Base-by-base conservation (phyloP, 2,329 filamentous ascomycete species). In the Emmonsia crescens region DNA sequence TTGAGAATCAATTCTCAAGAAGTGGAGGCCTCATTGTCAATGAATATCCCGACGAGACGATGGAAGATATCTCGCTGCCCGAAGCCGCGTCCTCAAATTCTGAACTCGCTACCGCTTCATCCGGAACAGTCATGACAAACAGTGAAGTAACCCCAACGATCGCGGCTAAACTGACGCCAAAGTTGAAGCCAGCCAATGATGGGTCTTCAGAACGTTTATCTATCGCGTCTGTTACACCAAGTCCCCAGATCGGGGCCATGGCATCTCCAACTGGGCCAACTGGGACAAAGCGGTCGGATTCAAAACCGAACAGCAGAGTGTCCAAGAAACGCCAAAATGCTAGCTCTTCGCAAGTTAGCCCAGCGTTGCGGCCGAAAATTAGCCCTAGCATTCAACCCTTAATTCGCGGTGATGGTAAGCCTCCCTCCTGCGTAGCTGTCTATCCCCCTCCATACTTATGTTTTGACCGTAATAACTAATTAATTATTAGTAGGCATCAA, bases 371-470 rank as follows among this genome's bases (percentile, higher is more conserved):
- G 33, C 94, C 94, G 1, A 89, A 85, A 72, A 96, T 97, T 64
- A 96, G 92, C 31, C 94, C 93, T 2, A 96, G 85, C 73, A 96
- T 99, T 73, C 96, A 96, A 72, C 93, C 94, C 10, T 75, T 96
- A 27, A 82, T 96, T 55, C 91, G 91, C 24, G 87, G 83, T 67
- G 83, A 83, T 64, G 77, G 84, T 86, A 76, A 76, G 80, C 40
- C 36, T 42, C 40, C 5, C 21, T 24, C 44, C 21, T 3, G 3
- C 9, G 77, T 31, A 16, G 74, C 74, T 0, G 70, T 44, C 57
- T 55, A 42, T 57, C 42, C 36, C 12, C 14, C 33, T 44, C 14
- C 42, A 38, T 56, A 36, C 51, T 56, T 42, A 44, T 62, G 61
- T 38, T n/a, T n/a, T 60, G n/a, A 14, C 21, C 29, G 48, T 42